Conservation (phyloP, 2,329 filamentous ascomycete genomes). For the Fusarium ambrosium region DNA sequence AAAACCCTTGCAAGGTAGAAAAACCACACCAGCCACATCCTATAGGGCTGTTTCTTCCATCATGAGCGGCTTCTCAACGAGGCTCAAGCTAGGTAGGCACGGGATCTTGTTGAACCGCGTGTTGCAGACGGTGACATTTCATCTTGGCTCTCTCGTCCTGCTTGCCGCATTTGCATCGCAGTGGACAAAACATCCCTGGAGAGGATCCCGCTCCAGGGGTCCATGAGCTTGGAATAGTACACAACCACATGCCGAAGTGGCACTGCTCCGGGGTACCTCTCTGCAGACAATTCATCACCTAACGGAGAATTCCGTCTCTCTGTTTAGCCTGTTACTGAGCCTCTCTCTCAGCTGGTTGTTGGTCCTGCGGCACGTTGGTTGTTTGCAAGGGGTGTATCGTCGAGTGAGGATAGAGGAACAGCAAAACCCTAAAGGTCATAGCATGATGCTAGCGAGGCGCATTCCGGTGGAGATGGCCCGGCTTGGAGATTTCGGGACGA, state of each 20-base stretch:
- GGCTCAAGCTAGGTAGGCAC: conserved; percentile 34
- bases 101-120: conserved; percentile 22
- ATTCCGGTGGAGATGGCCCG: background rate
- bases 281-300: background rate
- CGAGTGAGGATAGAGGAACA: background rate
- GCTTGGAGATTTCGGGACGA: background rate
- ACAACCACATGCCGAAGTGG: background rate
- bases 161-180: conserved; percentile 7
- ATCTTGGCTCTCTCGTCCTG: conserved; percentile 10
- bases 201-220: background rate
- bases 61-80: background rate
- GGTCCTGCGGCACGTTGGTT: background rate
- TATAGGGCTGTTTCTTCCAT: conserved; percentile 36
- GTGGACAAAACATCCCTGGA: background rate
- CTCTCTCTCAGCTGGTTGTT: background rate
- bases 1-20: conserved; percentile 7
- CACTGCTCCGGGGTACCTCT: background rate
- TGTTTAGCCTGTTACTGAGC: background rate
- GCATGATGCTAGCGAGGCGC: background rate
- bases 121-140: conserved; percentile 12
- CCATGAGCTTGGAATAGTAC: background rate
- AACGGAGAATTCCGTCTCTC: background rate
- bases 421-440: background rate
- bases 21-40: conserved; percentile 9
- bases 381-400: background rate